Base-by-base conservation (phyloP, 208 protist species). In the Trypanosoma scelopori region DNA sequence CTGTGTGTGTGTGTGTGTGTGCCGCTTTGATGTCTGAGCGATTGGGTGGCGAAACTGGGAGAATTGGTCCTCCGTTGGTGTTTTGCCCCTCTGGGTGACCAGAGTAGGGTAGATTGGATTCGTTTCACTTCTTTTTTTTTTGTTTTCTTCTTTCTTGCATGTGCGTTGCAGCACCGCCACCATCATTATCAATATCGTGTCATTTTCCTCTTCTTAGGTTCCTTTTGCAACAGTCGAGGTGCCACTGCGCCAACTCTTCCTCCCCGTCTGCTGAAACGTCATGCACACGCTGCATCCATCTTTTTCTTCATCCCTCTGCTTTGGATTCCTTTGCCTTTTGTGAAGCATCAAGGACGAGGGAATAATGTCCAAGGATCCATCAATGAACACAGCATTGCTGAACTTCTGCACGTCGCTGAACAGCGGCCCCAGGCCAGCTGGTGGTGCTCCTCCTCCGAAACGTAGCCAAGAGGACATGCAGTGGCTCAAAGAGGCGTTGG, bases 401-500 rank as follows among this genome's bases (percentile, higher is more conserved):
- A 75, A 85, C 59, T 71, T 79, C 53, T 82, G 72, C 45, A 71
- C 78, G 16, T 64, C 71, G 51, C 46, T 82, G 12, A 27, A 55
- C 20, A 64, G 30, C 18, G 60, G 72, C 1, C 37, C 72, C 4
- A 35, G n/a, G 1, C 12, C 27, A 7, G 22, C 27, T 39, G 28
- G 32, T n/a, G 60, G 55, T 4, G 18, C 0, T 5, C 39, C 37
- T 5, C 39, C 37, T 11, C 37, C 57, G 23, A n/a, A 52, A 13
- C 48, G 71, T 13, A 70, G 13, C 39, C 25, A 43, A 0, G 63
- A 63, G 64, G 71, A 76, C 13, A 79, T 91, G 53, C 69, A 74
- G 65, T 95, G 86, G 85, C 76, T 95, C 6, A 78, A 77, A 3
- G 49, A 79, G 28, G 89, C 83, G 1, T 61, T 95, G 16, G 82